These are phyloP conservation scores for Dionaea muscipula DNA, from an alignment of 179 eudicot genomes.

Conservation along the genomic window DNA sequence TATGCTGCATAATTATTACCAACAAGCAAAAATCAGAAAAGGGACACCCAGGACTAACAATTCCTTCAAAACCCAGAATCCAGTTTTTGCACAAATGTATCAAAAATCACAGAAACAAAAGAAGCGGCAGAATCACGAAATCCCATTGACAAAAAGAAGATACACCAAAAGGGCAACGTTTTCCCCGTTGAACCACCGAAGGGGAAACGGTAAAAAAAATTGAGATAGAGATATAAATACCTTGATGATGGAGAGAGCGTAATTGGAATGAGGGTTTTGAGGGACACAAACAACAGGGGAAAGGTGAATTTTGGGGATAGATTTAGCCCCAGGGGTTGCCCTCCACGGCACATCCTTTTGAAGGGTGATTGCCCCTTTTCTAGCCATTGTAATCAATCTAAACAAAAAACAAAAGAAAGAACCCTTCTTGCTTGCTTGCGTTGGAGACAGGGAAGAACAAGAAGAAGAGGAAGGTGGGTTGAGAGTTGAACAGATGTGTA, in stretches of 20 bases:
- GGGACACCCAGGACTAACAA: not conserved
- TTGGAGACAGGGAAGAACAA: too few species aligned
- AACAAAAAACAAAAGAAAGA: too few species aligned
- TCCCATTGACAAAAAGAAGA: not conserved
- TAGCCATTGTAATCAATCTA: slow-evolving; percentile 33
- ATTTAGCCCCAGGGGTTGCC: slow-evolving; percentile 37
- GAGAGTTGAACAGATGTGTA: too few species aligned
- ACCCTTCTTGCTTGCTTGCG: too few species aligned
- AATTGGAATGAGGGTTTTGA: slow-evolving; percentile 45
- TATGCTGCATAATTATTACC: slow-evolving; percentile 43
- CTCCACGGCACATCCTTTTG: slow-evolving; percentile 85
- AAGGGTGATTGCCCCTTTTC: slow-evolving; percentile 38
- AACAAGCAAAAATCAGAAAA: not conserved
- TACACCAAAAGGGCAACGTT: too few species aligned
- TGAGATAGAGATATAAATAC: slow-evolving; percentile 17
- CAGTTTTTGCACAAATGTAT: too few species aligned
- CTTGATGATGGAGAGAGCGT: slow-evolving; percentile 67
- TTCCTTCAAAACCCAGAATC: too few species aligned
- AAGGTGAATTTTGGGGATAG: slow-evolving; percentile 74
- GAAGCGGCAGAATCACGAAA: too few species aligned
- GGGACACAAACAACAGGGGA: slow-evolving; percentile 62
- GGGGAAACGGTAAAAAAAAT: not conserved
- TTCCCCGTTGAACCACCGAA: not conserved
- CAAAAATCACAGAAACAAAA: too few species aligned
- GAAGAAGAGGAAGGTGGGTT: too few species aligned